Conservation (phyloP, 495 filamentous ascomycete genomes). For the Hypoxylon fuscum region DNA sequence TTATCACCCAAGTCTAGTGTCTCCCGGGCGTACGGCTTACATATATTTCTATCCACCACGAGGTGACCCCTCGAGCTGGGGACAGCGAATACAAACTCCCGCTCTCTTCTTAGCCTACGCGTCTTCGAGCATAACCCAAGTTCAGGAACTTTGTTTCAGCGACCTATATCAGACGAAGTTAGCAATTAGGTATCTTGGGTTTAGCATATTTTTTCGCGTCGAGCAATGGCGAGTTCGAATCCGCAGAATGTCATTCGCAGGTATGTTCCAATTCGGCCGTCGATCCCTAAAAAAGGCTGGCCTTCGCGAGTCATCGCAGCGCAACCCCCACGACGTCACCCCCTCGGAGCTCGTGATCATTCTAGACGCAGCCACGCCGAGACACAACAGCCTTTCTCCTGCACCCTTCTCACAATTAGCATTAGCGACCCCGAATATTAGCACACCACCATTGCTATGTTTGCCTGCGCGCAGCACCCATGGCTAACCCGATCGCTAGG, state of each 20-base stretch:
- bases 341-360: conserved; percentile 20
- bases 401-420: neutral
- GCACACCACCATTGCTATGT: neutral
- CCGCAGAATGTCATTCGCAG: conserved; percentile 52
- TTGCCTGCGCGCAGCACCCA: conserved; percentile 5
- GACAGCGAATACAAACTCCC: conserved; percentile 23
- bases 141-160: conserved; percentile 22
- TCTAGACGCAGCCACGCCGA: neutral
- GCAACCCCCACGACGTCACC: conserved; percentile 28
- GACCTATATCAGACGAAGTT: conserved; percentile 7
- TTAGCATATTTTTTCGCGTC: conserved; percentile 32
- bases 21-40: conserved; percentile 29
- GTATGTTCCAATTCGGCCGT: conserved; percentile 38
- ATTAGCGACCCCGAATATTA: neutral
- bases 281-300: no score
- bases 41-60: conserved; percentile 17
- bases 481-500: conserved; percentile 58
- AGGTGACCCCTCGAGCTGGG: conserved; percentile 26
- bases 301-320: conserved; percentile 11
- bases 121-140: conserved; percentile 16
- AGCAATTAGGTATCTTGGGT: conserved; percentile 7
- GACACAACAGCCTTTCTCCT: conserved; percentile 6
- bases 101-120: conserved; percentile 18
- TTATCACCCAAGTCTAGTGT: conserved; percentile 25
- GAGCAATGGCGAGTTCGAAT: conserved; percentile 46